These are phyloP conservation scores for Amylostereum areolatum DNA, from an alignment of 1,284 basidiomycete genomes.

Conservation along the genomic window DNA sequence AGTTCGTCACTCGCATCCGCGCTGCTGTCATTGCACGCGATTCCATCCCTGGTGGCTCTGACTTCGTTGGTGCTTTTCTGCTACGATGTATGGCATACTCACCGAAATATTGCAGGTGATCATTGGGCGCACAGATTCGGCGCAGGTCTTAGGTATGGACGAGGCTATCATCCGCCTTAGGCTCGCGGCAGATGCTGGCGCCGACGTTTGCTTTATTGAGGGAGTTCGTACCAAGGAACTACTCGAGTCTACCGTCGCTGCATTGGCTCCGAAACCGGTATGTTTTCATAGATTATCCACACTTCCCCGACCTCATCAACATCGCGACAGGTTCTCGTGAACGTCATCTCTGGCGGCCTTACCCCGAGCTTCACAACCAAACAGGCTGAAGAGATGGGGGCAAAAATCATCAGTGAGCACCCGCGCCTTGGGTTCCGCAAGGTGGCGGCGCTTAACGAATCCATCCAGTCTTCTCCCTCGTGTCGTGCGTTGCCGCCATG, in stretches of 20 bases:
- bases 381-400: conserved; percentile 64
- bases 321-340: conserved; percentile 53
- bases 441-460: background rate
- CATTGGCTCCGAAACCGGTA: conserved; percentile 65
- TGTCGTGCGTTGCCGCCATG: conserved; percentile 67
- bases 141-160: conserved; percentile 77
- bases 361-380: conserved; percentile 67
- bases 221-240: conserved; percentile 69
- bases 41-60: conserved; percentile 63
- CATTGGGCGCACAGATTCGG: conserved; percentile 80
- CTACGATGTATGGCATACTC: conserved; percentile 22
- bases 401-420: conserved; percentile 68
- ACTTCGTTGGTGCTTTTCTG: conserved; percentile 44
- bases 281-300: conserved; percentile 11
- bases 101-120: conserved; percentile 42
- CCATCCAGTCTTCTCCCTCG: conserved; percentile 54
- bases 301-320: background rate
- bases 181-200: conserved; percentile 69
- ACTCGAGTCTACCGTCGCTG: conserved; percentile 56
- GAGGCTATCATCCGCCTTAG: conserved; percentile 67
- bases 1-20: conserved; percentile 70
- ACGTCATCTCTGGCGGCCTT: conserved; percentile 71
- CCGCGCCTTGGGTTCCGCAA: background rate
- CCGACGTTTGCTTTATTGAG: conserved; percentile 83
- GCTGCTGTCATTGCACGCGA: conserved; percentile 72